Evolutionary conservation across 768 basidiomycete species (phyloP).

Genomic region (Mycena olivaceomarginata): DNA sequence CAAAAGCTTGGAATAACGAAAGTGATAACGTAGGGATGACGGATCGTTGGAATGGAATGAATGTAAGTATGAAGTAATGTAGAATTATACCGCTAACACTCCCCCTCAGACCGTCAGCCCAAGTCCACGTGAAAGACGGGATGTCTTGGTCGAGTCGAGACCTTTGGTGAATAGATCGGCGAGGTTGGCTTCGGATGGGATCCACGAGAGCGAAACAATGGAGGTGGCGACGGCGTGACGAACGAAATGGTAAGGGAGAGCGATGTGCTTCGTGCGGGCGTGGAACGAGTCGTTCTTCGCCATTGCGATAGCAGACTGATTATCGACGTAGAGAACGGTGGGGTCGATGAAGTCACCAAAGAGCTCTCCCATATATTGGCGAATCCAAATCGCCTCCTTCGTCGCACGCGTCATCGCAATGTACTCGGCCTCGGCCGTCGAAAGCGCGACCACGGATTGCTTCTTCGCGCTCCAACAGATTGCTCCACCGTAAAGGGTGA

Average conservation of each 20-base stretch:
- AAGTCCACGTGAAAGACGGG: no score
- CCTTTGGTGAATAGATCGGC: slow-evolving; percentile 44
- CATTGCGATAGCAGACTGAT: slow-evolving; percentile 43
- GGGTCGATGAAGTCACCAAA: slow-evolving; percentile 17
- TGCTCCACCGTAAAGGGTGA: slow-evolving; percentile 51
- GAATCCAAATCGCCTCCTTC: no score
- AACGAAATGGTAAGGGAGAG: slow-evolving; percentile 51
- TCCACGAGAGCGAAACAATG: not conserved
- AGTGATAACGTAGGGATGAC: no score
- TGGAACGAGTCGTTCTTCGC: slow-evolving; percentile 47
- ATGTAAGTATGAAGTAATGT: no score
- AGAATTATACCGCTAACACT: no score
- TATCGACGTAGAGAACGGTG: slow-evolving; percentile 42
- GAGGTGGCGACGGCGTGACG: slow-evolving; percentile 53
- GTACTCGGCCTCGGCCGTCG: no score
- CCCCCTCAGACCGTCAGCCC: no score
- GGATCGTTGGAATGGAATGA: no score
- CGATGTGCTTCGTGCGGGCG: slow-evolving; percentile 53
- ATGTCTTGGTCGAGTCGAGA: no score
- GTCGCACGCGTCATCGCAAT: no score
- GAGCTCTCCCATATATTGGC: slow-evolving; percentile 41
- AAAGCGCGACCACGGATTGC: no score
- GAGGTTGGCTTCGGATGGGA: not conserved
- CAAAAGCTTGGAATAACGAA: no score
- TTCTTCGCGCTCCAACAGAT: slow-evolving; percentile 53